Percentiles rank a stretch among this genome's conserved stretches.
phyloP scores from a whole-genome alignment of 164 flowering plant genomes.

The Nymphaea thermarum region DNA sequence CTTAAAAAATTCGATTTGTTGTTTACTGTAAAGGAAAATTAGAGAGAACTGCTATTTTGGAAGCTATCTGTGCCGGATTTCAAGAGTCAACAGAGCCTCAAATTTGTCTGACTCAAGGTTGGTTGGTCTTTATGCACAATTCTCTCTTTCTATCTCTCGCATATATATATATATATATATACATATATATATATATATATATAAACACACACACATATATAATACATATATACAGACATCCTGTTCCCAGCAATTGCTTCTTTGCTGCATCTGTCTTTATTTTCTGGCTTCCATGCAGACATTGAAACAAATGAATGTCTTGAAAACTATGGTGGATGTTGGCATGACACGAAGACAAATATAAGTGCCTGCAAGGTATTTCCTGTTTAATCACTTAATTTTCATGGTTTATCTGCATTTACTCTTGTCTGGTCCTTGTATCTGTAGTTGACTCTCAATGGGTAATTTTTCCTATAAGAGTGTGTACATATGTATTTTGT shows the following conservation, averaged over 20 bases:
- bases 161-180: no score
- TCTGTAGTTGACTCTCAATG: no score
- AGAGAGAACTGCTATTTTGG: constrained; percentile 69
- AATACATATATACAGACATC: no score
- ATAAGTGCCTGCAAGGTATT: constrained; percentile 76
- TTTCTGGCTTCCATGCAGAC: constrained; percentile 22
- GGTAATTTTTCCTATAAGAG: no score
- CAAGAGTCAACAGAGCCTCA: constrained; percentile 62
- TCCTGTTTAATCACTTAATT: no score
- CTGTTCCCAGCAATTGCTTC: no score
- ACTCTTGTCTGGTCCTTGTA: no score
- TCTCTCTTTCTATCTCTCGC: not conserved
- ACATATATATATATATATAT: no score
- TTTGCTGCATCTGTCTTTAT: not conserved
- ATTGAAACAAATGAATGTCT: constrained; percentile 87
- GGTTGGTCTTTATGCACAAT: not conserved
- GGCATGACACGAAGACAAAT: constrained; percentile 44
- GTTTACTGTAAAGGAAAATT: constrained; percentile 50
- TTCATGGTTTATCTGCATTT: no score
- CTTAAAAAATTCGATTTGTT: no score
- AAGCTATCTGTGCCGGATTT: constrained; percentile 83
- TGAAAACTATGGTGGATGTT: constrained; percentile 79
- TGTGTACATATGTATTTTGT: no score
- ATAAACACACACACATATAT: no score
- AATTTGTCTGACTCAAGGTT: constrained; percentile 43